A percentile compares a stretch with the other conserved stretches of the same genome.
Conservation (phyloP, 2,329 filamentous ascomycete genomes). For the Cercospora zeae-maydis region DNA sequence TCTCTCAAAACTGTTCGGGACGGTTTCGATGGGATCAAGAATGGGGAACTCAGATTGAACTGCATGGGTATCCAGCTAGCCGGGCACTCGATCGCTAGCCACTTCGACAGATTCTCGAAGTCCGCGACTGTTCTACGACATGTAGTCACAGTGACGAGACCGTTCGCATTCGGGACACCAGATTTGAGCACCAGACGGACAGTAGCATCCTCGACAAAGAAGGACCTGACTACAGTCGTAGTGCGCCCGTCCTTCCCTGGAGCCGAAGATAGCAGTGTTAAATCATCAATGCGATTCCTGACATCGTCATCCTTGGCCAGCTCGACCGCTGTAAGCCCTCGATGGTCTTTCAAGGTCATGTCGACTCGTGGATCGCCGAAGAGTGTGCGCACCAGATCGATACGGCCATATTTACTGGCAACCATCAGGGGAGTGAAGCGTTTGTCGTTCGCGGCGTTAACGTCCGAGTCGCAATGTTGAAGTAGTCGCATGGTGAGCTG, state of each 20-base stretch:
- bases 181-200: conserved; percentile 93
- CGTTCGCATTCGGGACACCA: conserved; percentile 74
- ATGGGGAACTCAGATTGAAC: conserved; percentile 74
- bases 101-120: conserved; percentile 83
- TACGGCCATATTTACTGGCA: conserved; percentile 93
- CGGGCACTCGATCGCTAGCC: conserved; percentile 83
- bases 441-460: conserved; percentile 93
- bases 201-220: conserved; percentile 95
- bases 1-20: conserved; percentile 83
- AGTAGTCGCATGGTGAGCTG: conserved; percentile 72
- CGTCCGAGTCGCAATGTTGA: conserved; percentile 84
- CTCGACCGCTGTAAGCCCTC: conserved; percentile 90
- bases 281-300: conserved; percentile 90
- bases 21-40: conserved; percentile 88
- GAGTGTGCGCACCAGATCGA: conserved; percentile 85
- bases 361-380: conserved; percentile 88
- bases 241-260: conserved; percentile 73
- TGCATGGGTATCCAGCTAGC: conserved; percentile 90
- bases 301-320: conserved; percentile 97
- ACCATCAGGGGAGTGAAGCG: conserved; percentile 96
- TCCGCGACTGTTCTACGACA: conserved; percentile 82
- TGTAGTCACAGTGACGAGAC: conserved; percentile 89
- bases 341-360: conserved; percentile 73
- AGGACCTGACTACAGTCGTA: conserved; percentile 88
- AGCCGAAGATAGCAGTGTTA: conserved; percentile 74